phyloP scores from a whole-genome alignment of 164 flowering plant species.

The Chimonanthus salicifolius region DNA sequence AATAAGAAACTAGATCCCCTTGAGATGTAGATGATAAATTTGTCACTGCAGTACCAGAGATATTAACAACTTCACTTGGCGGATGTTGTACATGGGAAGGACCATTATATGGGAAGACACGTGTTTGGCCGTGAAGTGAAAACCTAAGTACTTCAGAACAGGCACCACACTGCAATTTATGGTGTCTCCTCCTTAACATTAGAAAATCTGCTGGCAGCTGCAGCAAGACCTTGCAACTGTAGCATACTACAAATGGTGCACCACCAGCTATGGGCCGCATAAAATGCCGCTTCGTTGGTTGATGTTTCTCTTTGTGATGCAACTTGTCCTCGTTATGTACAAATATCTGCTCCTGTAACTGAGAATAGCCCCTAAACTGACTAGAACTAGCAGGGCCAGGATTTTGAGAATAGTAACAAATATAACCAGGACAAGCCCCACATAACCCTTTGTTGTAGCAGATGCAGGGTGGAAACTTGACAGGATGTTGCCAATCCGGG shows the following conservation, averaged over 20 bases:
- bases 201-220: slow-evolving; percentile 78
- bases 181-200: slow-evolving; percentile 35
- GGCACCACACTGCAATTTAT: slow-evolving; percentile 54
- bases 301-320: slow-evolving; percentile 30
- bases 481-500: slow-evolving; percentile 29
- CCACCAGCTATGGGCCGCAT: slow-evolving; percentile 62
- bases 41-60: slow-evolving; percentile 10
- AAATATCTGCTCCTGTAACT: slow-evolving; percentile 24
- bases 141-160: slow-evolving; percentile 57
- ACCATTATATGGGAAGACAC: slow-evolving; percentile 30
- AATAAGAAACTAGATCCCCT: slow-evolving; percentile 36
- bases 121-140: slow-evolving; percentile 33
- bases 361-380: slow-evolving; percentile 18
- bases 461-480: slow-evolving; percentile 23
- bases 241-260: slow-evolving; percentile 65
- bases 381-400: slow-evolving; percentile 42
- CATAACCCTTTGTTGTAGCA: slow-evolving; percentile 19
- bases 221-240: slow-evolving; percentile 40
- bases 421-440: slow-evolving; percentile 20
- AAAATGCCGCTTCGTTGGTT: slow-evolving; percentile 34
- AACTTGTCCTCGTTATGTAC: slow-evolving; percentile 22
- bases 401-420: slow-evolving; percentile 14
- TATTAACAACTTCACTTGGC: slow-evolving; percentile 30
- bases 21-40: slow-evolving; percentile 16
- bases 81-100: slow-evolving; percentile 24